These are phyloP conservation scores for Cystofilobasidium macerans DNA, from an alignment of 768 basidiomycete genomes.

Conservation along the genomic window DNA sequence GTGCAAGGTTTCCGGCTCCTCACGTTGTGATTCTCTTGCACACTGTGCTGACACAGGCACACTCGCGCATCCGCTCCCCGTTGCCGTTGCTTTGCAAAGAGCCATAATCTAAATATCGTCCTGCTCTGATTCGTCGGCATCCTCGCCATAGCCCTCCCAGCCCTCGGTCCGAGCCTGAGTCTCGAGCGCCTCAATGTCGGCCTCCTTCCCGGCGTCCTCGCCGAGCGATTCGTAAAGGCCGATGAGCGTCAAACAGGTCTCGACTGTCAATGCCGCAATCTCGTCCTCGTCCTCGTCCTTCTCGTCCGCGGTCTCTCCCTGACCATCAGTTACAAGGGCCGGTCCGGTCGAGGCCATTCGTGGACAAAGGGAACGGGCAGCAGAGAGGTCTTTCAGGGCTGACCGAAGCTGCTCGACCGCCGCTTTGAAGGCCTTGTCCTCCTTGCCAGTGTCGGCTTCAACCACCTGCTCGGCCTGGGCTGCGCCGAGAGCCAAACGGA, in stretches of 20 bases:
- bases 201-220: background rate
- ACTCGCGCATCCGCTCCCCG: too few relatives aligned
- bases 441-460: background rate
- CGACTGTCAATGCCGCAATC: background rate
- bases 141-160: background rate
- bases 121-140: background rate
- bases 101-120: background rate
- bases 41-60: too few relatives aligned
- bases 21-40: too few relatives aligned
- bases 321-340: background rate
- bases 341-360: background rate
- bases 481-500: background rate
- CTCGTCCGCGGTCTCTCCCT: background rate
- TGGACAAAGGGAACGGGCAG: background rate
- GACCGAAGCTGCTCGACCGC: background rate
- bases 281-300: conserved; percentile 23
- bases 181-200: background rate
- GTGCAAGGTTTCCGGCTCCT: too few relatives aligned
- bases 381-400: background rate
- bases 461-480: background rate
- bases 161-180: background rate
- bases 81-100: too few relatives aligned
- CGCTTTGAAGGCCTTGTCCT: background rate
- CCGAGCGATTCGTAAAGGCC: background rate
- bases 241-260: background rate